phyloP scores from a whole-genome alignment of 2,329 filamentous ascomycete genomes.

The Xylariaceae sp. region DNA sequence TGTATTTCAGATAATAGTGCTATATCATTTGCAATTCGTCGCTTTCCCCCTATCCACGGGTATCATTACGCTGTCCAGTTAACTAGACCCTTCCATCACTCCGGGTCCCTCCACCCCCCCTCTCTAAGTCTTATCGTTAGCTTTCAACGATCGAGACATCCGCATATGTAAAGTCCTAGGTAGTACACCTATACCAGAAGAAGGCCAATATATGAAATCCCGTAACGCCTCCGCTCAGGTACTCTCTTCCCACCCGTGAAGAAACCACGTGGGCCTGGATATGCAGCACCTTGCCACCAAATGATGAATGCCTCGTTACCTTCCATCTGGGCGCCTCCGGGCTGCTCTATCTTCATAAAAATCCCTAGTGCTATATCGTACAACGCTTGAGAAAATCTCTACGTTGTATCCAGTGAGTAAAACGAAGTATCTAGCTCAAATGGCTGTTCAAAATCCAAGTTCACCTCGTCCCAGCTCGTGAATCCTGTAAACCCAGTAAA shows the following conservation, averaged over 20 bases:
- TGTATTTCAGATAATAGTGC: not conserved
- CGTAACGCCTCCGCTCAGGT: conserved; percentile 10
- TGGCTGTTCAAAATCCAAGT: conserved; percentile 54
- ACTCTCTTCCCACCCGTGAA: not conserved
- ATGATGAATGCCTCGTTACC: not conserved
- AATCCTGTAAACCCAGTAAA: conserved; percentile 31
- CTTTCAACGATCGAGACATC: conserved; percentile 6
- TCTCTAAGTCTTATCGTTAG: not conserved
- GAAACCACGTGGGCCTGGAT: not conserved
- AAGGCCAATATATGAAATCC: not conserved
- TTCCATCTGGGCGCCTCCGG: not conserved
- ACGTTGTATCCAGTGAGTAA: conserved; percentile 44
- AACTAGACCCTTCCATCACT: conserved; percentile 15
- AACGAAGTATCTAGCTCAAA: conserved; percentile 54
- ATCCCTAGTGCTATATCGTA: not conserved
- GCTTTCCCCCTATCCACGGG: conserved; percentile 9
- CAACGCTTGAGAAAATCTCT: conserved; percentile 11
- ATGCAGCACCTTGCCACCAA: not conserved
- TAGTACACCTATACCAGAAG: not conserved
- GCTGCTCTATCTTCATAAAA: conserved; percentile 1
- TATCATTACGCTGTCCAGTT: conserved; percentile 20
- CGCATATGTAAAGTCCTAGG: not conserved
- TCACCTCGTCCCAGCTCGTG: conserved; percentile 52
- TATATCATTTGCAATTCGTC: not conserved
- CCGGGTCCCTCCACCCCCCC: not conserved